Evolutionary conservation across 2,329 filamentous ascomycete species (phyloP), one percentile per base, ranked within the genome.

Genomic region (Penicillium sp.): DNA sequence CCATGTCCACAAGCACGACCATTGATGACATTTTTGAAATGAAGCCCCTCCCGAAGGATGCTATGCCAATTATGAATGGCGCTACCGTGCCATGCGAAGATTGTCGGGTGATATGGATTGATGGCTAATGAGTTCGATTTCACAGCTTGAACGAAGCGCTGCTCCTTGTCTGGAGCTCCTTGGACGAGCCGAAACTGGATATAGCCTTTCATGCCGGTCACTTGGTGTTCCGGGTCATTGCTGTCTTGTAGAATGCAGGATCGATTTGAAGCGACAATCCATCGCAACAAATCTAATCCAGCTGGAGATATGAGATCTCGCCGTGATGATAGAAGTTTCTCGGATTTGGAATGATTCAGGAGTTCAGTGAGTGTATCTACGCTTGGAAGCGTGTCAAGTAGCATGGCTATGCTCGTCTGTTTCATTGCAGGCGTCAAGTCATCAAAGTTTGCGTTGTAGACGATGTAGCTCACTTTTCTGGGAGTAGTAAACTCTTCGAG

Each of bases 61-160:
- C 83, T 86, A 63, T 96, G 90, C 90, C 90, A 95, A 55, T 94
- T 95, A 3, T 63, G 50, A 3, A 94, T 49, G 0, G 69, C 62
- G 55, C 87, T 94, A 4, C 89, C 90, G 61, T 96, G 90, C 83
- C 86, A 95, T 0, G 86, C 87, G 56, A 94, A 88, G 2, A 95
- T 63, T 0, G 87, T 91, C 0, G 86, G 84, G 50, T 79, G 71
- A 43, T 64, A 50, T 31, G 72, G 51, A 26, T 64, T 63, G 13
- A 72, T 55, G 4, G 68, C 59, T 11, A 54, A 41, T 2, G 65
- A 61, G 6, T 53, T 45, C 11, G 62, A 16, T 25, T 72, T 69
- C 2, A 93, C 72, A 10, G 82, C 79, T 15, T 79, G 64, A 5
- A 81, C 69, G 58, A 96, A 95, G 2, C 79, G 75, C 21, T 83